These are phyloP conservation scores for Chaetoscypha palmicola DNA, from an alignment of 2,329 filamentous ascomycete genomes.

Conservation along the genomic window DNA sequence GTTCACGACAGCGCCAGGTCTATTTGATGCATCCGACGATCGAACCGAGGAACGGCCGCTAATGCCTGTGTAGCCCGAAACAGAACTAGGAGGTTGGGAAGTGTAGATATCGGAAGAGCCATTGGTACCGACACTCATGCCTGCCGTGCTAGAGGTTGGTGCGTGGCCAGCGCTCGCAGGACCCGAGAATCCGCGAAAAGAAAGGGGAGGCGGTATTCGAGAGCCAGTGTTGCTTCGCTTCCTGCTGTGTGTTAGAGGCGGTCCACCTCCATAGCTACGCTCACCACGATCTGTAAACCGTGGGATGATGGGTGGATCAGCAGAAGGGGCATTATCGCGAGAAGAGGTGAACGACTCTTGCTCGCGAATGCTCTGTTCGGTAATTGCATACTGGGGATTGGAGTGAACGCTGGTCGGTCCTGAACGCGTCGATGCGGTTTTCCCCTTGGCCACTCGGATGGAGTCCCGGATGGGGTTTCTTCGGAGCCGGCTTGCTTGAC, in stretches of 20 bases:
- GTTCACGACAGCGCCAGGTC: constrained; percentile 28
- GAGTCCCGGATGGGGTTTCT: constrained; percentile 68
- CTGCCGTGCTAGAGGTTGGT: constrained; percentile 48
- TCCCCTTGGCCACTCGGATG: constrained; percentile 77
- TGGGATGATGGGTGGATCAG: constrained; percentile 65
- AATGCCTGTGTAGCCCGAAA: constrained; percentile 33
- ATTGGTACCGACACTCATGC: constrained; percentile 49
- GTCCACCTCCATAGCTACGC: constrained; percentile 5
- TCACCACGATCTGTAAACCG: constrained; percentile 56
- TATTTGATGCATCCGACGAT: constrained; percentile 28
- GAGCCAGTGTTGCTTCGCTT: constrained; percentile 88
- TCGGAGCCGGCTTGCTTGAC: constrained; percentile 29
- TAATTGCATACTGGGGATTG: constrained; percentile 17
- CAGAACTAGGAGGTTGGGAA: constrained; percentile 42
- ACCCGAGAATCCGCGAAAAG: constrained; percentile 68
- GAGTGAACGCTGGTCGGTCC: constrained; percentile 34
- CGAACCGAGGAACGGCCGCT: constrained; percentile 32
- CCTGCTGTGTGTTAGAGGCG: constrained; percentile 55
- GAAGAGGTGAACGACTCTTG: constrained; percentile 22
- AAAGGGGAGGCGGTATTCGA: constrained; percentile 59
- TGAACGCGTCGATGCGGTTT: constrained; percentile 33
- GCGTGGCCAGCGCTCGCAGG: constrained; percentile 23
- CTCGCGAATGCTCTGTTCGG: constrained; percentile 18
- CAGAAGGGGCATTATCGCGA: constrained; percentile 36
- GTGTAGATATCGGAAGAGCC: constrained; percentile 56